Conservation (phyloP, 1,139 yeast genomes). For the Suhomyces choctaworum region DNA sequence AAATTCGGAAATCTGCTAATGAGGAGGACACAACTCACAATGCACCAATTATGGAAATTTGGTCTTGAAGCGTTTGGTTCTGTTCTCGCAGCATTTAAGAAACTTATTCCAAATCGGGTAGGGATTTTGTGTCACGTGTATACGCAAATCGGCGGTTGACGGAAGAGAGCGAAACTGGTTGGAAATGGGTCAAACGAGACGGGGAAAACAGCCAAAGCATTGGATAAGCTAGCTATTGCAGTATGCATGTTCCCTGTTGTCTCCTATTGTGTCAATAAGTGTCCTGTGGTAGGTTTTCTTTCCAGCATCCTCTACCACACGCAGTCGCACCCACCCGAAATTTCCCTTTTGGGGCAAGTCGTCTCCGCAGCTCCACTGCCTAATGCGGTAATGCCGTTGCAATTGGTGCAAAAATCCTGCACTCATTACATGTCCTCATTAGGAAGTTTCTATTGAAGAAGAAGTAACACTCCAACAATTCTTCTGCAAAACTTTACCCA, state of each 20-base stretch:
- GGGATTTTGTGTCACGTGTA: no score
- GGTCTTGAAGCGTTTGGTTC: no score
- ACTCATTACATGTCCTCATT: slow-evolving; percentile 10
- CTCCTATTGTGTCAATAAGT: no score
- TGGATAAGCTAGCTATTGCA: not conserved
- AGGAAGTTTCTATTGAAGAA: slow-evolving; percentile 11
- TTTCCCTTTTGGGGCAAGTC: slow-evolving; percentile 18
- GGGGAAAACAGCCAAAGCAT: not conserved
- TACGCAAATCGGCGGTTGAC: no score
- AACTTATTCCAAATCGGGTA: no score
- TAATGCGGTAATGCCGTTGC: slow-evolving; percentile 9
- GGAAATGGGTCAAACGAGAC: not conserved
- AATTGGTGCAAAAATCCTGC: slow-evolving; percentile 10
- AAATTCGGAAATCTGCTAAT: no score
- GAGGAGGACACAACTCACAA: no score
- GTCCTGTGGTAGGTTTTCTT: not conserved
- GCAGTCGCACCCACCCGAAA: not conserved
- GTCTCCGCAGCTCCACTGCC: slow-evolving; percentile 6
- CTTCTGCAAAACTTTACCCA: slow-evolving; percentile 6
- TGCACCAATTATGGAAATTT: no score
- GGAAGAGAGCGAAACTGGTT: not conserved
- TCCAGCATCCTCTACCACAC: not conserved
- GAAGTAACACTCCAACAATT: no score
- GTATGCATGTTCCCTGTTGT: no score
- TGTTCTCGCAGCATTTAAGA: no score